Evolutionary conservation across 2,329 filamentous ascomycete genomes (phyloP).

Genomic region (Alternaria tenuissima): DNA sequence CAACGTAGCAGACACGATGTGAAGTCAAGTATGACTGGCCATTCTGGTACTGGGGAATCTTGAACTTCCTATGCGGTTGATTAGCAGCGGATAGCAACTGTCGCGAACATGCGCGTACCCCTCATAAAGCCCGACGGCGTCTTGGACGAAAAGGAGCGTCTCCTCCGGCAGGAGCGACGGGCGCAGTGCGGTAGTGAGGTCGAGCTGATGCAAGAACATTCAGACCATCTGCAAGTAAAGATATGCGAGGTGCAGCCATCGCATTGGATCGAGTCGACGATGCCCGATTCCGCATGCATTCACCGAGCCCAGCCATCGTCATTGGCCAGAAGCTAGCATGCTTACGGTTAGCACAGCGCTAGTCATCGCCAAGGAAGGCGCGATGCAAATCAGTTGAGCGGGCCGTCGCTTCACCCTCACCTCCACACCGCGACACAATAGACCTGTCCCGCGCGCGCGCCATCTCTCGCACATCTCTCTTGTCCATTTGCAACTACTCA

Average conservation of each 20-base stretch:
- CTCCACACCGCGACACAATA: slow-evolving; percentile 11
- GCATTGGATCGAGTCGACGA: slow-evolving; percentile 13
- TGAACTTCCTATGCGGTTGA: slow-evolving; percentile 76
- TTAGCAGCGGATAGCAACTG: slow-evolving; percentile 21
- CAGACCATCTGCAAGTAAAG: slow-evolving; percentile 58
- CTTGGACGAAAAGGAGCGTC: slow-evolving; percentile 93
- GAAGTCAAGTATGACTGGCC: slow-evolving; percentile 97
- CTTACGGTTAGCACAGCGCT: slow-evolving; percentile 6
- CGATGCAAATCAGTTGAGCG: slow-evolving; percentile 21
- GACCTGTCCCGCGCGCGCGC: slow-evolving; percentile 11
- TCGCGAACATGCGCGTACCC: slow-evolving; percentile 68
- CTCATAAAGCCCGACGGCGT: slow-evolving; percentile 96
- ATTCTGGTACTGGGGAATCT: slow-evolving; percentile 92
- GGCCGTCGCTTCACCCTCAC: slow-evolving; percentile 31
- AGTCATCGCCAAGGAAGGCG: slow-evolving; percentile 17
- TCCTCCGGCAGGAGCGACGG: slow-evolving; percentile 93
- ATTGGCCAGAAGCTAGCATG: slow-evolving; percentile 20
- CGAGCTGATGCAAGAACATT: slow-evolving; percentile 97
- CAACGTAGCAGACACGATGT: slow-evolving; percentile 93
- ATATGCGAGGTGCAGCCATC: slow-evolving; percentile 22
- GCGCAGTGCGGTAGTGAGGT: slow-evolving; percentile 94
- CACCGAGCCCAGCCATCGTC: slow-evolving; percentile 32
- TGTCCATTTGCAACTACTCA: slow-evolving; percentile 24
- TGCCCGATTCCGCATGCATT: slow-evolving; percentile 10
- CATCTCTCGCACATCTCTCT: background rate